phyloP scores from a whole-genome alignment of 768 basidiomycete species.

The Boletellus emodensis region DNA sequence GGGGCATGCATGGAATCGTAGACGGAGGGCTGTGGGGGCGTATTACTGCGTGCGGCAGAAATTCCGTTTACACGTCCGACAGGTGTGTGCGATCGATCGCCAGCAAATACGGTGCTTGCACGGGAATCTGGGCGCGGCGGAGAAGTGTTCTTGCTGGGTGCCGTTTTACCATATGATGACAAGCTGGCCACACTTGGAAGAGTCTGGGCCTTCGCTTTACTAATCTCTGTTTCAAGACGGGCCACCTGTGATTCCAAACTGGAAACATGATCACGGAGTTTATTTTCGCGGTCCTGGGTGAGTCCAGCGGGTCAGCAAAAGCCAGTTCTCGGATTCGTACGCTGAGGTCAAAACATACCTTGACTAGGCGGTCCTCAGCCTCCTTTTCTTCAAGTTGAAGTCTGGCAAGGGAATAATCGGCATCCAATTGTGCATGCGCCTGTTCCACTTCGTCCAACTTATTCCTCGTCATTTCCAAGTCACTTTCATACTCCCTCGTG shows the following conservation, averaged over 20 bases:
- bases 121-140: conserved; percentile 73
- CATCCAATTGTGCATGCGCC: conserved; percentile 59
- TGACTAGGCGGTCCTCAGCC: conserved; percentile 59
- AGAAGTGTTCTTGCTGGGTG: conserved; percentile 32
- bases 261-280: conserved; percentile 62
- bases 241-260: conserved; percentile 57
- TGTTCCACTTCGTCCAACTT: conserved; percentile 68
- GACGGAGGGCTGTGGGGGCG: conserved; percentile 56
- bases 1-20: conserved; percentile 72
- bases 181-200: conserved; percentile 29
- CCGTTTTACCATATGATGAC: conserved; percentile 40
- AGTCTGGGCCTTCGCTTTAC: conserved; percentile 38
- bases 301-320: conserved; percentile 1
- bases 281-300: conserved; percentile 64
- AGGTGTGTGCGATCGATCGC: conserved; percentile 50
- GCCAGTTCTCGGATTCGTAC: neutral
- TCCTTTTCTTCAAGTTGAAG: conserved; percentile 75
- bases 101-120: conserved; percentile 56
- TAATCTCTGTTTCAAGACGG: conserved; percentile 55
- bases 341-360: conserved; percentile 41
- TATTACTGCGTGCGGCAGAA: conserved; percentile 34
- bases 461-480: conserved; percentile 55
- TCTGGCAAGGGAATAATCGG: conserved; percentile 63
- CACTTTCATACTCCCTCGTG: conserved; percentile 63
- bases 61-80: conserved; percentile 37